phyloP scores from a whole-genome alignment of 805 yeast genomes.

The Blastobotrys americana region DNA sequence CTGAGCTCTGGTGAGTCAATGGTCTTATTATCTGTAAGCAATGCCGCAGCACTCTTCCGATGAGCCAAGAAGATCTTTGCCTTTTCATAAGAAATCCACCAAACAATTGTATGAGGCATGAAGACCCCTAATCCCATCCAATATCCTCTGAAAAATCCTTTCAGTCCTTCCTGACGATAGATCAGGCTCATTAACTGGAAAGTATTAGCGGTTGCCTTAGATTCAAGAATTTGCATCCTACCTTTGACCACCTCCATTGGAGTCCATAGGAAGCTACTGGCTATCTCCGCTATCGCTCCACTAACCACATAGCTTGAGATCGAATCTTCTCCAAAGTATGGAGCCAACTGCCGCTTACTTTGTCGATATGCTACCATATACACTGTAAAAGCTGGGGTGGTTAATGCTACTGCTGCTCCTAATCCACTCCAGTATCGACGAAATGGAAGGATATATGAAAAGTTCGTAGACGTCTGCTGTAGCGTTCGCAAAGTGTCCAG shows the following conservation, averaged over 20 bases:
- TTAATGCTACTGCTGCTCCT: constrained; percentile 32
- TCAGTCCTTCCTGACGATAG: constrained; percentile 12
- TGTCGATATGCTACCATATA: constrained; percentile 35
- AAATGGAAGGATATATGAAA: constrained; percentile 31
- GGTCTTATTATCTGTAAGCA: too few species aligned
- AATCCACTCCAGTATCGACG: constrained; percentile 36
- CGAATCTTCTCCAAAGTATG: constrained; percentile 30
- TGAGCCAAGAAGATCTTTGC: constrained; percentile 7
- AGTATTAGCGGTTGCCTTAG: constrained; percentile 10
- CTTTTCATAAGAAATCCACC: constrained; percentile 24
- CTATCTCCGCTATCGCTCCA: constrained; percentile 35
- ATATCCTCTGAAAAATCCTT: constrained; percentile 20
- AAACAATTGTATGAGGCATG: constrained; percentile 18
- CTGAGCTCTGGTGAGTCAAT: constrained; percentile 9
- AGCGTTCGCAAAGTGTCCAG: constrained; percentile 36
- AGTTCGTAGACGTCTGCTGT: constrained; percentile 35
- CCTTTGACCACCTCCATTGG: constrained; percentile 41
- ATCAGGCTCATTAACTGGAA: constrained; percentile 18
- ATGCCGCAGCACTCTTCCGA: neutral
- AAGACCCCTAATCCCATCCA: constrained; percentile 20
- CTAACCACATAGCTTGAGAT: constrained; percentile 31
- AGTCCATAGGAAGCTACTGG: constrained; percentile 35
- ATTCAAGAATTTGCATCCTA: constrained; percentile 32
- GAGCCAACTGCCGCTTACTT: constrained; percentile 30
- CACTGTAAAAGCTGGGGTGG: constrained; percentile 38